Conservation (phyloP, 257 asterid genomes). For the Linderniella brevidens region DNA sequence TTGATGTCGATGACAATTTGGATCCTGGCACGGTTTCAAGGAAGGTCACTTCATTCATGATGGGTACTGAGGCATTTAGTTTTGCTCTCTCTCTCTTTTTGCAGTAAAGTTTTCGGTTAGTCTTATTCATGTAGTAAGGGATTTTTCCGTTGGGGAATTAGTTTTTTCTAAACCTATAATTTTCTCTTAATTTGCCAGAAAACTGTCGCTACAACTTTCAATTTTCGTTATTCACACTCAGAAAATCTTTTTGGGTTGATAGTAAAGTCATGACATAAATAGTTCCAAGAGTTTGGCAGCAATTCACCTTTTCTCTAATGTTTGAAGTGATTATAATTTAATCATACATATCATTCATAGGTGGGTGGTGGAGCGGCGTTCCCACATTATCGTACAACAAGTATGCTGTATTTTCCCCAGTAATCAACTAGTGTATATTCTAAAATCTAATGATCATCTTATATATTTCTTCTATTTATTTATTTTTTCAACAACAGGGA, state of each 20-base stretch:
- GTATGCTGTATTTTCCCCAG: constrained; percentile 20
- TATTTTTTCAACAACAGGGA: constrained; percentile 23
- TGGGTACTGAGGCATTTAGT: constrained; percentile 38
- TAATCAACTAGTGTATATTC: background rate
- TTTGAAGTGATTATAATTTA: no score
- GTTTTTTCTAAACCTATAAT: background rate
- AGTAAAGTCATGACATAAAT: no score
- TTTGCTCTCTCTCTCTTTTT: background rate
- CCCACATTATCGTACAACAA: constrained; percentile 55
- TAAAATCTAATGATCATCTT: background rate
- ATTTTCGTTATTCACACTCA: no score
- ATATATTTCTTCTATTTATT: background rate
- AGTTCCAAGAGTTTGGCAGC: no score
- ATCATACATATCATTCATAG: constrained; percentile 16
- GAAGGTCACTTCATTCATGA: constrained; percentile 56
- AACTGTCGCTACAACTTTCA: no score
- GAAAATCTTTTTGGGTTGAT: no score
- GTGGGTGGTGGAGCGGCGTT: constrained; percentile 99
- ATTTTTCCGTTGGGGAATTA: background rate
- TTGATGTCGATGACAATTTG: constrained; percentile 48
- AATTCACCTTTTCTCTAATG: no score
- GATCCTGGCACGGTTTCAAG: constrained; percentile 55
- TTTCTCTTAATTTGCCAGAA: no score
- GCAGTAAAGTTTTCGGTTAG: constrained; percentile 5
- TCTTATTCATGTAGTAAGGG: background rate